These are phyloP conservation scores for Populus hybrid DNA, from an alignment of 441 rosid genomes.

Conservation along the genomic window DNA sequence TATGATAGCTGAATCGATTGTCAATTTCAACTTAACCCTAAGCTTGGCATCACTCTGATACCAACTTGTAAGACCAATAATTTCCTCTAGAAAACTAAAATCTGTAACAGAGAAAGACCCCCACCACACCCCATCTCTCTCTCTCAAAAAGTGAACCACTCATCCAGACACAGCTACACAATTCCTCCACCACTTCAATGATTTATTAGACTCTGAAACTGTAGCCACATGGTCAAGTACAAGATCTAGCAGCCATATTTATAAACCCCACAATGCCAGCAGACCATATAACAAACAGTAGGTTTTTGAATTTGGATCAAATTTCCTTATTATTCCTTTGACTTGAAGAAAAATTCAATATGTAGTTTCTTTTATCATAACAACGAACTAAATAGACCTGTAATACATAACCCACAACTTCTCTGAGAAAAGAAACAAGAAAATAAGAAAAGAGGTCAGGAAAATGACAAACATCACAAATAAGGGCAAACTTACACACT, in stretches of 20 bases:
- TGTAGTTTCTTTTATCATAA: background rate
- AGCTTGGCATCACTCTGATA: background rate
- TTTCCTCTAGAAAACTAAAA: background rate
- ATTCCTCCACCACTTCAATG: background rate
- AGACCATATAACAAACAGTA: background rate
- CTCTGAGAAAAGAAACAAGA: background rate
- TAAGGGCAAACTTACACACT: constrained; percentile 71
- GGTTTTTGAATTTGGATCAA: background rate
- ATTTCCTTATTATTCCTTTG: background rate
- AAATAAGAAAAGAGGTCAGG: background rate
- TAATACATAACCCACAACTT: background rate
- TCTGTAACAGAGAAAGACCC: background rate
- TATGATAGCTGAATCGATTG: background rate
- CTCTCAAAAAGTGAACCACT: background rate
- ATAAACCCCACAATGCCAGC: background rate
- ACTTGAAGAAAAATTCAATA: background rate
- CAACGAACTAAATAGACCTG: background rate
- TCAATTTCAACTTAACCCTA: background rate
- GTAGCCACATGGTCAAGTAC: background rate
- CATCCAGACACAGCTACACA: background rate
- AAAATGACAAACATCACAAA: constrained; percentile 15
- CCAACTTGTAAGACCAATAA: background rate
- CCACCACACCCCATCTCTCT: background rate
- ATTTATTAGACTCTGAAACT: background rate
- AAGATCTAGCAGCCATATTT: background rate